These are phyloP conservation scores for Candida freyschussii DNA, from an alignment of 1,139 yeast genomes.

Conservation along the genomic window DNA sequence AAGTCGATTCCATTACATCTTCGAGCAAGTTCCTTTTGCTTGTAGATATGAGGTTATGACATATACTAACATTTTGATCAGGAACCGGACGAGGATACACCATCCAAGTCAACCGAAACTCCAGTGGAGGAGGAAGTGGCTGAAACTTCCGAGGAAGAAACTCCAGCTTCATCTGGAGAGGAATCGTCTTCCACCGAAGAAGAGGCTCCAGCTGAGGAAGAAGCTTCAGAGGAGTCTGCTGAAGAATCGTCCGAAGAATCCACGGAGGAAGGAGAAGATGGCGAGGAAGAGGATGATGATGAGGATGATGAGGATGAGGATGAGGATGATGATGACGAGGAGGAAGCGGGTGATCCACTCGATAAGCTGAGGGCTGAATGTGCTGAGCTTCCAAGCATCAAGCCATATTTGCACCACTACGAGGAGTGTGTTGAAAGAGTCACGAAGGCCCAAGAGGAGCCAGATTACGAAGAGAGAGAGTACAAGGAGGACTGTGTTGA, in stretches of 20 bases:
- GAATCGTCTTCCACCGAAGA: constrained; percentile 1
- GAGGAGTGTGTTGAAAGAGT: constrained; percentile 95
- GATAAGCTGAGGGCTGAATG: constrained; percentile 67
- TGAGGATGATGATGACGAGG: constrained; percentile 72
- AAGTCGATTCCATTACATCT: constrained; percentile 3
- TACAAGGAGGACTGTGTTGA: constrained; percentile 97
- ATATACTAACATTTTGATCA: constrained; percentile 6
- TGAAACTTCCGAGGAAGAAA: constrained; percentile 6
- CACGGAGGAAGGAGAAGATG: constrained; percentile 14
- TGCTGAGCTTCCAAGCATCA: constrained; percentile 62
- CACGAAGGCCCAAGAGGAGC: constrained; percentile 77
- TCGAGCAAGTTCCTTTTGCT: no score
- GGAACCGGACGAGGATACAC: constrained; percentile 12
- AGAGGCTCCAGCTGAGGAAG: constrained; percentile 7
- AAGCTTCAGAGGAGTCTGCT: constrained; percentile 8
- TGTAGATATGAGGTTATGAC: background rate
- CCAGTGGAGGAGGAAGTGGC: constrained; percentile 14
- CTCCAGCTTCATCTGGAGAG: constrained; percentile 1
- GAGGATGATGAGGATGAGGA: constrained; percentile 31
- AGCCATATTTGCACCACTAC: constrained; percentile 80
- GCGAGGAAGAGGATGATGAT: constrained; percentile 29
- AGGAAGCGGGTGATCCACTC: constrained; percentile 63
- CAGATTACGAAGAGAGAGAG: constrained; percentile 70
- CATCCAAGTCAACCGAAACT: constrained; percentile 7
- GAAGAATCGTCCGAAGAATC: constrained; percentile 9